Conservation (phyloP, 2,329 filamentous ascomycete species). For the Colletotrichum falcatum region DNA sequence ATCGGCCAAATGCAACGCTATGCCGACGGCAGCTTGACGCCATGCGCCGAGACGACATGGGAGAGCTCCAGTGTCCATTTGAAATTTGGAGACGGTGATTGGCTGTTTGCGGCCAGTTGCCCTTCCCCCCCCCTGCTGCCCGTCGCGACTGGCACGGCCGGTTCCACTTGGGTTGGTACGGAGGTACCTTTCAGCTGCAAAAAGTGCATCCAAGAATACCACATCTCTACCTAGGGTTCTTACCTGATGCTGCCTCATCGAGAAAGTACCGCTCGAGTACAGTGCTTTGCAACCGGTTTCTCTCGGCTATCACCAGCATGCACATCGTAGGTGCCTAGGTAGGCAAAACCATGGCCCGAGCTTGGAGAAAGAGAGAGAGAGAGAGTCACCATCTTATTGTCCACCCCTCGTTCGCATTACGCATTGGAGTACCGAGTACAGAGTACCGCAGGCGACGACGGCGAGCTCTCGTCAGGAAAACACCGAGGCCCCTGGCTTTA, state of each 20-base stretch:
- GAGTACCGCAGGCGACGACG: background rate
- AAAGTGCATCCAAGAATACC: slow-evolving; percentile 14
- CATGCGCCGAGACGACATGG: slow-evolving; percentile 36
- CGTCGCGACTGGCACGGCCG: slow-evolving; percentile 18
- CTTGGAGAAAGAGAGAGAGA: slow-evolving; percentile 17
- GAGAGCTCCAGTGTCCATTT: slow-evolving; percentile 21
- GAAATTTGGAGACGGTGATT: slow-evolving; percentile 37
- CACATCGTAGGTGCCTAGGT: too few species aligned
- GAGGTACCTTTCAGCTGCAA: slow-evolving; percentile 40
- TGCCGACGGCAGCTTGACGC: slow-evolving; percentile 19
- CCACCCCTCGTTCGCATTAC: slow-evolving; percentile 33
- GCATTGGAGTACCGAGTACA: slow-evolving; percentile 19
- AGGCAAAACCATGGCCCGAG: slow-evolving; percentile 35
- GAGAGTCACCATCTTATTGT: slow-evolving; percentile 13
- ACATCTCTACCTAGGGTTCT: background rate
- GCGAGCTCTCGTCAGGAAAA: slow-evolving; percentile 4
- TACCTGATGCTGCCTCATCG: background rate
- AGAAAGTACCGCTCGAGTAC: slow-evolving; percentile 23
- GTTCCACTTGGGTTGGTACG: slow-evolving; percentile 24
- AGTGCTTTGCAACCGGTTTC: slow-evolving; percentile 31
- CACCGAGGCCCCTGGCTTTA: slow-evolving; percentile 3
- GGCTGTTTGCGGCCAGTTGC: background rate
- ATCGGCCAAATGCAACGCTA: slow-evolving; percentile 12
- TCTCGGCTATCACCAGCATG: slow-evolving; percentile 42
- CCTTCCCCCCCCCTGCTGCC: background rate